Evolutionary conservation across 371 early-diverging fungal genomes (phyloP).

Genomic region (Mucor racemosus): DNA sequence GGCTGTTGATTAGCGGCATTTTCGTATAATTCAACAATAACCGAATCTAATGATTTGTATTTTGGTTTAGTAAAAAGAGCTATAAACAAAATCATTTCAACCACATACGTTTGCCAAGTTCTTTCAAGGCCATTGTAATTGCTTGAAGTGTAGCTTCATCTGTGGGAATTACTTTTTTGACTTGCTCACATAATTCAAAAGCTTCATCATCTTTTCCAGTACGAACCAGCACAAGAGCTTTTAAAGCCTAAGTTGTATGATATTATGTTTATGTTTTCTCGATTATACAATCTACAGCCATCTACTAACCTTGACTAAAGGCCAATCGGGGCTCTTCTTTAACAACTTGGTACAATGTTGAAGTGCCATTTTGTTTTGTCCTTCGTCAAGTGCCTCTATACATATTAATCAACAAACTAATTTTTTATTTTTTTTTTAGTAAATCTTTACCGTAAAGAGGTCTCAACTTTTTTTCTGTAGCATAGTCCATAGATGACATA

Average conservation of each 20-base stretch:
- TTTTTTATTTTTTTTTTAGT: neutral
- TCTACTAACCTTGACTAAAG: constrained; percentile 62
- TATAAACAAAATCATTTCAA: too few relatives aligned
- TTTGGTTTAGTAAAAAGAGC: neutral
- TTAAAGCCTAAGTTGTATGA: constrained; percentile 70
- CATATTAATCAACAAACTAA: neutral
- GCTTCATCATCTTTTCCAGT: constrained; percentile 75
- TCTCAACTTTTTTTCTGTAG: constrained; percentile 50
- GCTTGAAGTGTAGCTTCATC: constrained; percentile 81
- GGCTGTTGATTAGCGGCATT: constrained; percentile 68
- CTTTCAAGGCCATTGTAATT: constrained; percentile 69
- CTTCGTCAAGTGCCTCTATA: constrained; percentile 77
- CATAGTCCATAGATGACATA: constrained; percentile 31
- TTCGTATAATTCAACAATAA: constrained; percentile 77
- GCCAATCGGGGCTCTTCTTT: constrained; percentile 73
- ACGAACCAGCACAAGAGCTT: constrained; percentile 77
- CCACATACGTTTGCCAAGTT: constrained; percentile 60
- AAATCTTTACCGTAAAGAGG: constrained; percentile 52
- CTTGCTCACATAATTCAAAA: constrained; percentile 67
- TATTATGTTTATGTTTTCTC: constrained; percentile 7
- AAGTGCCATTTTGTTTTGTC: constrained; percentile 71
- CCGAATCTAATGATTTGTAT: constrained; percentile 45
- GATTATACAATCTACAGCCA: neutral
- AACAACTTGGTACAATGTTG: constrained; percentile 70
- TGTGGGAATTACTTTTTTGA: constrained; percentile 68